Percentiles rank a stretch among this genome's conserved stretches.
Evolutionary conservation across 345 rosid genomes (phyloP).

Genomic region (Aegle marmelos): DNA sequence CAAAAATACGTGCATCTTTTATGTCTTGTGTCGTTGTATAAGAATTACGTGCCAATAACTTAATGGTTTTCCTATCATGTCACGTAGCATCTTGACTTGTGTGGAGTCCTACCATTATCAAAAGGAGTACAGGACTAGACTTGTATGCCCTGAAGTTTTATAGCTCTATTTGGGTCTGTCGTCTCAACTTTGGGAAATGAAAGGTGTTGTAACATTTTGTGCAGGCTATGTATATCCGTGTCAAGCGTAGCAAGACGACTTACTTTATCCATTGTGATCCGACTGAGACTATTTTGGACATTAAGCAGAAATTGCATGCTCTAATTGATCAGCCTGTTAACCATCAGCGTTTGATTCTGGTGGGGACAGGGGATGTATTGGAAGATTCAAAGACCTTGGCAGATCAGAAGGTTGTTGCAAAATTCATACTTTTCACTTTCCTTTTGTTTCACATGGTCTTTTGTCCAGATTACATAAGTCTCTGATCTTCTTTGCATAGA

Average conservation of each 20-base stretch:
- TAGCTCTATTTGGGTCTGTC: constrained; percentile 1
- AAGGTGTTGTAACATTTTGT: neutral
- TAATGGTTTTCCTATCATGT: neutral
- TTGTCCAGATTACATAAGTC: neutral
- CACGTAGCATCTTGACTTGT: neutral
- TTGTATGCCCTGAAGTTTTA: neutral
- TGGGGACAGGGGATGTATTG: constrained; percentile 55
- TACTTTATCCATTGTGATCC: constrained; percentile 88
- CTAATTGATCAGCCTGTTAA: constrained; percentile 65
- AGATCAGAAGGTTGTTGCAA: constrained; percentile 60
- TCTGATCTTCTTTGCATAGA: neutral
- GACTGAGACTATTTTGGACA: constrained; percentile 65
- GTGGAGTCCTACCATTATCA: neutral
- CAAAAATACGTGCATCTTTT: neutral
- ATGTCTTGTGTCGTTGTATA: neutral
- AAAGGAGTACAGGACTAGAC: neutral
- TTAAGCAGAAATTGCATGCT: constrained; percentile 68
- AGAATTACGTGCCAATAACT: neutral
- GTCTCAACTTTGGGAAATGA: neutral
- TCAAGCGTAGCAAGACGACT: constrained; percentile 79
- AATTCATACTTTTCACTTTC: neutral
- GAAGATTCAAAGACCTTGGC: constrained; percentile 82
- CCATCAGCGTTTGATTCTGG: constrained; percentile 66
- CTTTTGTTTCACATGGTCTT: neutral
- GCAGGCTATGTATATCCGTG: constrained; percentile 93